These are phyloP conservation scores for Fusarium torulosum DNA, from an alignment of 2,329 filamentous ascomycete genomes.

Conservation along the genomic window DNA sequence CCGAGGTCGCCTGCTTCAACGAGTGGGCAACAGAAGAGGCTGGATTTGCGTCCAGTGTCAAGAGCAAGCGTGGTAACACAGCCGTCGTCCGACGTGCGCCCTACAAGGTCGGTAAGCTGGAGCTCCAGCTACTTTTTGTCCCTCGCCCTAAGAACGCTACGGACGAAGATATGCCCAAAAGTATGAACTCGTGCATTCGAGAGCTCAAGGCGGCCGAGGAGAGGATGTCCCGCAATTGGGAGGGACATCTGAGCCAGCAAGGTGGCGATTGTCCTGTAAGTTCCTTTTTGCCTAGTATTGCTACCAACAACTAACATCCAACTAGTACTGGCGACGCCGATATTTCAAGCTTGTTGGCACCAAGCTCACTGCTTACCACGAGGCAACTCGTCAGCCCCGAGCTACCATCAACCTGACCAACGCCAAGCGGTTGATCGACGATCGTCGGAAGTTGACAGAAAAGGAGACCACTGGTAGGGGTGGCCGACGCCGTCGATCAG, in stretches of 20 bases:
- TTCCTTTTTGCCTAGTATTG: conserved; percentile 37
- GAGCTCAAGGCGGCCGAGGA: conserved; percentile 93
- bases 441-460: conserved; percentile 84
- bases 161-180: conserved; percentile 99
- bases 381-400: conserved; percentile 92
- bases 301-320: conserved; percentile 54
- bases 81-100: conserved; percentile 84
- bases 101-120: conserved; percentile 96
- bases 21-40: conserved; percentile 96
- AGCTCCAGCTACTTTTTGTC: conserved; percentile 93
- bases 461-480: conserved; percentile 82
- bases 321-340: conserved; percentile 93
- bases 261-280: conserved; percentile 97
- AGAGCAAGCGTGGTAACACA: conserved; percentile 86
- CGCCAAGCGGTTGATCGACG: conserved; percentile 92
- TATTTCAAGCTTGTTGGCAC: conserved; percentile 95
- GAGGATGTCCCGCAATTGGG: conserved; percentile 80
- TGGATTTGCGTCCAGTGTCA: conserved; percentile 83
- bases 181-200: conserved; percentile 95
- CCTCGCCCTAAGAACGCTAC: conserved; percentile 87
- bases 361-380: conserved; percentile 95
- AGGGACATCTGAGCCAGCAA: conserved; percentile 94
- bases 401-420: conserved; percentile 97
- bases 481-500: conserved; percentile 88
- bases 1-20: conserved; percentile 96